phyloP scores from a whole-genome alignment of 176 grass and related monocot species.

The Carex littledalei region DNA sequence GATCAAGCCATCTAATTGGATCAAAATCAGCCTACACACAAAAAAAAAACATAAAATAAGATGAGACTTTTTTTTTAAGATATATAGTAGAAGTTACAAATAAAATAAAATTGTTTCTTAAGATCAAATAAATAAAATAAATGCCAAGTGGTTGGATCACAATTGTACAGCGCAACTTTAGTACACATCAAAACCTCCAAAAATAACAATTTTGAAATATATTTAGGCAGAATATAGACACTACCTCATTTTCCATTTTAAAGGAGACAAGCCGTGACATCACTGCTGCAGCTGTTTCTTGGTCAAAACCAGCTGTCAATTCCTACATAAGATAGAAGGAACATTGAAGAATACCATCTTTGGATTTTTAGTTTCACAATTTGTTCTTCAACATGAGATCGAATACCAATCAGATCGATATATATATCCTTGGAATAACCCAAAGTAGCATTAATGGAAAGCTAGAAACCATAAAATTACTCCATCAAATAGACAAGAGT shows the following conservation, averaged over 20 bases:
- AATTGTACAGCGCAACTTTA: conserved; percentile 5
- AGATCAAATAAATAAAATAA: conserved; percentile 17
- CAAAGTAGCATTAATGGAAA: not conserved
- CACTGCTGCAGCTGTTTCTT: conserved; percentile 89
- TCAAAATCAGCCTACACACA: conserved; percentile 80
- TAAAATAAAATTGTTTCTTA: not conserved
- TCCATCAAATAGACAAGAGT: not conserved
- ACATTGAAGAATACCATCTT: not conserved
- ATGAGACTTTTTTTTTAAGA: conserved; percentile 29
- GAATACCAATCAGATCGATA: not conserved
- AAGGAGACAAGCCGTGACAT: conserved; percentile 85
- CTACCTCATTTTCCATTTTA: conserved; percentile 95
- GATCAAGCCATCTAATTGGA: conserved; percentile 90
- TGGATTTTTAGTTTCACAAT: not conserved
- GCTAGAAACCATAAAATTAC: not conserved
- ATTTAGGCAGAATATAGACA: conserved; percentile 5
- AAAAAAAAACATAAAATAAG: conserved; percentile 23
- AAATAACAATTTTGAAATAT: not conserved
- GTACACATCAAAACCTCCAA: not conserved
- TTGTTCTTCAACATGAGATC: not conserved
- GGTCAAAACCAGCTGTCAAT: conserved; percentile 85
- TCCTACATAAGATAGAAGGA: conserved; percentile 45
- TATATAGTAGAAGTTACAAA: not conserved
- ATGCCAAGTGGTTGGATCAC: conserved; percentile 4
- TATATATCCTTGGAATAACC: not conserved